Conservation (phyloP, 257 asterid species). For the Nicotiana knightiana region DNA sequence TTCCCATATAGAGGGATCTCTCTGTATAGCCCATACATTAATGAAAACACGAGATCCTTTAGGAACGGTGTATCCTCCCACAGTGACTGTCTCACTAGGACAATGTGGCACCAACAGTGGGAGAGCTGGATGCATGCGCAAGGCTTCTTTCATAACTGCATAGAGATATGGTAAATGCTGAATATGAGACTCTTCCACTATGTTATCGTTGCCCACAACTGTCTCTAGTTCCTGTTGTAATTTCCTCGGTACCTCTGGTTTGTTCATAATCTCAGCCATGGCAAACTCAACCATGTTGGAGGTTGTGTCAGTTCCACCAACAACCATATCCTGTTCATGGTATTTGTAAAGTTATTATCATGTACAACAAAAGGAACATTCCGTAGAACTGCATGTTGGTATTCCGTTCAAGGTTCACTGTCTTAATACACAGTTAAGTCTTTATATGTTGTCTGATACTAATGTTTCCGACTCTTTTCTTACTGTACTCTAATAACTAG, state of each 20-base stretch:
- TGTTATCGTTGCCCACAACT: slow-evolving; percentile 33
- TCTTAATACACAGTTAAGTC: background rate
- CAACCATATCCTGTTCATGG: slow-evolving; percentile 51
- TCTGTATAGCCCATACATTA: slow-evolving; percentile 62
- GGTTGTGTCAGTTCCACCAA: slow-evolving; percentile 71
- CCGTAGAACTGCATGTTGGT: no score
- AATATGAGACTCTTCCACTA: slow-evolving; percentile 48
- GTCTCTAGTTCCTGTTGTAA: slow-evolving; percentile 44
- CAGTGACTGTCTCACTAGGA: slow-evolving; percentile 40
- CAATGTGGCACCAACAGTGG: slow-evolving; percentile 70
- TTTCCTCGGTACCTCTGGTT: slow-evolving; percentile 34
- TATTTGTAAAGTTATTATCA: background rate
- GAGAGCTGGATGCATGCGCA: slow-evolving; percentile 49
- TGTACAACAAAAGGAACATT: no score
- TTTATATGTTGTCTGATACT: background rate
- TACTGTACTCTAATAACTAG: background rate
- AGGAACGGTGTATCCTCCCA: slow-evolving; percentile 45
- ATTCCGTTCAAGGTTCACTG: background rate
- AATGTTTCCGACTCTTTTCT: background rate
- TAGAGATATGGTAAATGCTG: slow-evolving; percentile 42
- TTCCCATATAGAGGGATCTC: slow-evolving; percentile 47
- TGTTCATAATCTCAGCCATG: slow-evolving; percentile 56
- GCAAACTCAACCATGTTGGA: slow-evolving; percentile 57
- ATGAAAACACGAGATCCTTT: slow-evolving; percentile 49
- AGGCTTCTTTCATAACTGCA: slow-evolving; percentile 49